Evolutionary conservation across 768 basidiomycete species (phyloP).

Genomic region (Russula dissimulans): DNA sequence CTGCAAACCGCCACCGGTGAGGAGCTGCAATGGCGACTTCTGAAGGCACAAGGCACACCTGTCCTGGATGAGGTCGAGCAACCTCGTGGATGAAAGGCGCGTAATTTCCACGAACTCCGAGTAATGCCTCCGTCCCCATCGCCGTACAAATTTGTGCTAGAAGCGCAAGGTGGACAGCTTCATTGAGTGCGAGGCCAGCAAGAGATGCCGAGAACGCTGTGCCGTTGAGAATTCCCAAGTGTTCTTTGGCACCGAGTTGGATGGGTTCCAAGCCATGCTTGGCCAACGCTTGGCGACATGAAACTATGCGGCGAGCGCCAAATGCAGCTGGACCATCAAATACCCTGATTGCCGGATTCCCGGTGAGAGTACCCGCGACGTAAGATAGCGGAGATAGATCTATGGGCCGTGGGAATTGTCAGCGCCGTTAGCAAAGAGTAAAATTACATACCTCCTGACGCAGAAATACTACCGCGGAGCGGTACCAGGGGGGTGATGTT

Average conservation of each 20-base stretch:
- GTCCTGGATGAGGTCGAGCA: constrained; percentile 78
- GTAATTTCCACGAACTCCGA: constrained; percentile 62
- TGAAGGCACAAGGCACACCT: constrained; percentile 32
- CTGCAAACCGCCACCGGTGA: constrained; percentile 23
- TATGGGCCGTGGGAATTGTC: not conserved
- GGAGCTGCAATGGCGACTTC: not conserved
- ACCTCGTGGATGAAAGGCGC: constrained; percentile 70
- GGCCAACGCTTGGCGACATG: constrained; percentile 48
- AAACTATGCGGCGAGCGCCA: constrained; percentile 41
- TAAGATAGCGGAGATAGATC: constrained; percentile 20
- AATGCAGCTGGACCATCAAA: constrained; percentile 46
- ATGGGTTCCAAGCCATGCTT: constrained; percentile 56
- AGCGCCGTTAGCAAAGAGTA: not conserved
- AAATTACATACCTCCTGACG: constrained; percentile 56
- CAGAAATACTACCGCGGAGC: constrained; percentile 73
- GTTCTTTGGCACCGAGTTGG: constrained; percentile 64
- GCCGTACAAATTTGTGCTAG: constrained; percentile 70
- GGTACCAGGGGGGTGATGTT: constrained; percentile 77
- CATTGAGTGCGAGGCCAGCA: constrained; percentile 63
- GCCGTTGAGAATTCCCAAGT: constrained; percentile 75
- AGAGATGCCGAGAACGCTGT: constrained; percentile 79
- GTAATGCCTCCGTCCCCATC: constrained; percentile 74
- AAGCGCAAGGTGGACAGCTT: constrained; percentile 57
- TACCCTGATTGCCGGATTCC: constrained; percentile 71
- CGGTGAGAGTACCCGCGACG: constrained; percentile 62